Evolutionary conservation across 345 rosid genomes (phyloP).

Genomic region (Hypericum androsaemum): DNA sequence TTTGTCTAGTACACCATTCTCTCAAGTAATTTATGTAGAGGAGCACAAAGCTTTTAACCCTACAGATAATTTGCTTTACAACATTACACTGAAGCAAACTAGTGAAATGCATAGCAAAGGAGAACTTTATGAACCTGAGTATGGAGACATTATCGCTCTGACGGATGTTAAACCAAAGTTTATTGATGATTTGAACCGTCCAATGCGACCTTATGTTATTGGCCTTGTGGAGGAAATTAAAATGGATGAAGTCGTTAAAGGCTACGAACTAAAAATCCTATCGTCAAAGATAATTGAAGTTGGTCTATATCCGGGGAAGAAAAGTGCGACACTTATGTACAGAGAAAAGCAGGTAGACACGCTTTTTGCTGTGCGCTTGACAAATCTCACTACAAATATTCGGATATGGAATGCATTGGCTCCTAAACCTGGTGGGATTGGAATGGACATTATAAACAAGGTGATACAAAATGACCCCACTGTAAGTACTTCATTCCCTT

Average conservation of each 20-base stretch:
- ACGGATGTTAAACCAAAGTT: too few relatives aligned
- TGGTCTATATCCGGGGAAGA: slow-evolving; percentile 4
- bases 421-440: too few relatives aligned
- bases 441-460: slow-evolving; percentile 24
- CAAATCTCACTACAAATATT: too few relatives aligned
- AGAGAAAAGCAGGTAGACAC: too few relatives aligned
- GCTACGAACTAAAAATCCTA: slow-evolving; percentile 17
- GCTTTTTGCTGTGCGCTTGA: too few relatives aligned
- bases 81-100: too few relatives aligned
- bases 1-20: too few relatives aligned
- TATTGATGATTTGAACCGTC: slow-evolving; percentile 26
- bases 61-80: slow-evolving; percentile 18
- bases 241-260: too few relatives aligned
- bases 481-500: slow-evolving; percentile 10
- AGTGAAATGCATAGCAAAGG: too few relatives aligned
- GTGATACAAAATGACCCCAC: slow-evolving; percentile 17
- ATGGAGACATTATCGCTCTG: too few relatives aligned
- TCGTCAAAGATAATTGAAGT: slow-evolving; percentile 23
- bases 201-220: slow-evolving; percentile 17
- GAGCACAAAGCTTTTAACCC: slow-evolving; percentile 11
- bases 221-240: slow-evolving; percentile 20
- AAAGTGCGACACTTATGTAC: too few relatives aligned
- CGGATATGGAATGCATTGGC: too few relatives aligned
- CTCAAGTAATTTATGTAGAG: slow-evolving; percentile 12
- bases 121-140: slow-evolving; percentile 16